Percentiles rank a stretch among this genome's conserved stretches.
Evolutionary conservation across 73 alveolate genomes (phyloP).

Genomic region (Uronychia binucleata): DNA sequence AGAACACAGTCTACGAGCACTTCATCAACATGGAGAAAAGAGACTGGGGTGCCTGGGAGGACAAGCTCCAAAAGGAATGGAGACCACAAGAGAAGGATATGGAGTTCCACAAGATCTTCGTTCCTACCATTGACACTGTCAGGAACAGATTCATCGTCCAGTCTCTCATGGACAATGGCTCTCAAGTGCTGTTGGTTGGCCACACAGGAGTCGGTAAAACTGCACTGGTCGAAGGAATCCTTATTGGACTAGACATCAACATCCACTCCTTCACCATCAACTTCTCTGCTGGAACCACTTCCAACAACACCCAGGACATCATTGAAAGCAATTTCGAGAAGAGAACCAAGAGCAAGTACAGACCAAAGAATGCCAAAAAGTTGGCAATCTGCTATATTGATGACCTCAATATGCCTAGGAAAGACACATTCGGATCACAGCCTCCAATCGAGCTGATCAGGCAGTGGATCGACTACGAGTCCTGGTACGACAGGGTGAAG

Average conservation of each 20-base stretch:
- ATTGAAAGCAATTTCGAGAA: conserved; percentile 97
- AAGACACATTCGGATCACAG: conserved; percentile 97
- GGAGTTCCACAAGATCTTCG: conserved; percentile 92
- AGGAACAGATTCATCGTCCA: conserved; percentile 84
- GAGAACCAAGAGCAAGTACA: conserved; percentile 96
- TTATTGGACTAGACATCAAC: conserved; percentile 41
- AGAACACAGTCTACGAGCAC: conserved; percentile 93
- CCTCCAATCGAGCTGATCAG: conserved; percentile 98
- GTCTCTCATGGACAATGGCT: conserved; percentile 67
- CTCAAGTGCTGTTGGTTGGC: conserved; percentile 95
- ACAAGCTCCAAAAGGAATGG: conserved; percentile 87
- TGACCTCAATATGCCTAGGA: conserved; percentile 99
- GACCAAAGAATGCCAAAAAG: conserved; percentile 94
- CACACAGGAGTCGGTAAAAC: conserved; percentile 99
- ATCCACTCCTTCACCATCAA: conserved; percentile 92
- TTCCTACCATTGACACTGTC: conserved; percentile 95
- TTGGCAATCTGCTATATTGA: conserved; percentile 96
- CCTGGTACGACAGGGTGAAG: conserved; percentile 92
- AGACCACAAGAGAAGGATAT: conserved; percentile 87
- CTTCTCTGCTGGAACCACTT: conserved; percentile 95
- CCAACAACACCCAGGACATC: conserved; percentile 93
- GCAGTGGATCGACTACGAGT: conserved; percentile 98
- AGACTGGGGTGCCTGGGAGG: conserved; percentile 99
- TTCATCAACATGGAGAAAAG: conserved; percentile 93
- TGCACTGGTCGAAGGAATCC: conserved; percentile 83